Evolutionary conservation across 148 eudicot species (phyloP).

Genomic region (Selenicereus undatus): DNA sequence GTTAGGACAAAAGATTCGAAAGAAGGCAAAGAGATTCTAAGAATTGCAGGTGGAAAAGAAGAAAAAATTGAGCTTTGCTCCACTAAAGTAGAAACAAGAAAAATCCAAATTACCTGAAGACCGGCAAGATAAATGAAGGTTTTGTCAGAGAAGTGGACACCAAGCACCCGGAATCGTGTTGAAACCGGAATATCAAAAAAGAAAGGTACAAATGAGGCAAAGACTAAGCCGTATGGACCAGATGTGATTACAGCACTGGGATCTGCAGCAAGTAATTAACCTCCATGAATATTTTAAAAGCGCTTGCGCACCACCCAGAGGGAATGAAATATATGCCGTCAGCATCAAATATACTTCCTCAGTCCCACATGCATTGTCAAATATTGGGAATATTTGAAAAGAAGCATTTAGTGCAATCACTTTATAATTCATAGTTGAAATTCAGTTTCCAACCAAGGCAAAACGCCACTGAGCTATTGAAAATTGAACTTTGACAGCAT

Average conservation of each 20-base stretch:
- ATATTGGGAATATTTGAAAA: too few species aligned
- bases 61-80: neutral
- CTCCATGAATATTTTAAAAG: conserved; percentile 4
- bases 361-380: too few species aligned
- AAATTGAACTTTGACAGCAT: too few species aligned
- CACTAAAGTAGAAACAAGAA: conserved; percentile 2
- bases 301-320: neutral
- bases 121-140: conserved; percentile 96
- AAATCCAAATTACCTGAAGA: conserved; percentile 64
- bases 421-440: too few species aligned
- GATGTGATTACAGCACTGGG: conserved; percentile 59
- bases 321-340: neutral
- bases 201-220: conserved; percentile 90
- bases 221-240: conserved; percentile 90
- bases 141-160: conserved; percentile 79
- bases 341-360: neutral
- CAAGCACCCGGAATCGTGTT: conserved; percentile 71
- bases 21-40: neutral
- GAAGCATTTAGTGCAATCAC: too few species aligned
- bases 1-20: conserved; percentile 8
- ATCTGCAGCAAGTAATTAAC: conserved; percentile 48
- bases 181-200: conserved; percentile 84
- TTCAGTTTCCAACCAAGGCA: too few species aligned
- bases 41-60: neutral
- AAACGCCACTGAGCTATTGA: too few species aligned